Base-by-base conservation (phyloP, 345 rosid species). In the Cochlearia excelsa region DNA sequence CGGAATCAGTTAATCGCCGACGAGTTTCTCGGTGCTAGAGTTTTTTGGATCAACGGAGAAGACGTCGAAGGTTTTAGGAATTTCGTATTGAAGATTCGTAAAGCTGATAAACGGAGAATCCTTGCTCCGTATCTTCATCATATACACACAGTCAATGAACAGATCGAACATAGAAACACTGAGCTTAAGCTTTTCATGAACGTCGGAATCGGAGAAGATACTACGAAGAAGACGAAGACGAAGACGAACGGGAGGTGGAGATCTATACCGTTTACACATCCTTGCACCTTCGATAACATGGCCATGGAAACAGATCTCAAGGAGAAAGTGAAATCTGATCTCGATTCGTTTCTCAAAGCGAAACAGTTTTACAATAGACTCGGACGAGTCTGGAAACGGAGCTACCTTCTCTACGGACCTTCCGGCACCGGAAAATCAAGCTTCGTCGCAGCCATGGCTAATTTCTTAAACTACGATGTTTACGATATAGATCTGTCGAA, bases 401-500 rank as follows among this genome's bases (percentile, higher is more conserved):
- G 92, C 48, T 87, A 74, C 50, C 78, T 87, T 1, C 40, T 87
- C 0, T 87, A 81, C 74, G 95, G 95, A 5, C 82, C 85, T 5
- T 83, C 95, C 26, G 95, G 95, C 10, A 87, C 95, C 1, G 95
- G 95, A 1, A 87, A 87, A 66, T 87, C 95, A 2, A 83, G 86
- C 48, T 87, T 84, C 61, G 83, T 79, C 0, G 87, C 95, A 0
- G 87, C 95, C 1, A 79, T 85, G 84, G 95, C 95, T 0, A 85
- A 81, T 77, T 80, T 78, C 54, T 59, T 87, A 23, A 29, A 65
- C 26, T 87, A 85, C 69, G 80, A 85, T 56, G 80, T 87, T 23
- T 87, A 87, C 76, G 92, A 85, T 27, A 34, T 87, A 28, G 89
- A 87, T 69, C 85, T 85, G 51, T 78, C 84, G 0, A 81, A 73